A percentile compares a stretch with the other conserved stretches of the same genome.
These are phyloP conservation scores for Neurospora sp. DNA, from an alignment of 495 filamentous ascomycete genomes.

Conservation along the genomic window DNA sequence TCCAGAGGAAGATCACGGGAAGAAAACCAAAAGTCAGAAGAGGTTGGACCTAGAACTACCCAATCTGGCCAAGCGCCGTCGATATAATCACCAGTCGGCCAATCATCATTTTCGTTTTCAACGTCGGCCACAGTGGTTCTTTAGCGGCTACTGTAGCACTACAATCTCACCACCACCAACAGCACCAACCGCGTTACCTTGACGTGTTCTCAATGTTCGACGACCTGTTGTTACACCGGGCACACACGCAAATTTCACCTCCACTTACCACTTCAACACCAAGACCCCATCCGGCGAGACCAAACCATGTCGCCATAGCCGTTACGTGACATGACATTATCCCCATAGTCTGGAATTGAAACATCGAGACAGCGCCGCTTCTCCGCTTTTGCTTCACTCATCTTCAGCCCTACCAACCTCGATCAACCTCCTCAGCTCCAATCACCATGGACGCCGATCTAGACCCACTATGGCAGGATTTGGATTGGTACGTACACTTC, in stretches of 20 bases:
- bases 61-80: conserved; percentile 2
- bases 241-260: background rate
- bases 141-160: background rate
- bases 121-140: background rate
- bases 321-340: background rate
- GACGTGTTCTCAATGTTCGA: background rate
- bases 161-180: background rate
- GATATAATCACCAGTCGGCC: background rate
- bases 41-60: background rate
- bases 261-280: background rate
- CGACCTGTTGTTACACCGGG: background rate
- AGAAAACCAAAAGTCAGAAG: background rate
- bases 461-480: conserved; percentile 62
- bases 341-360: background rate
- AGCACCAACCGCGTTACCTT: background rate
- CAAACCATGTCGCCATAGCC: background rate
- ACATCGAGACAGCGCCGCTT: background rate
- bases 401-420: background rate
- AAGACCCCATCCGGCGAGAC: background rate
- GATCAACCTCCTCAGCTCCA: background rate
- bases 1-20: background rate
- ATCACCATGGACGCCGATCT: conserved; percentile 42
- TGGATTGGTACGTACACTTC: conserved; percentile 43
- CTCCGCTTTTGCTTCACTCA: background rate
- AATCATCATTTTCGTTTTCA: background rate